Base-by-base conservation (phyloP, 73 alveolate genomes). In the Symbiodinium natans region DNA sequence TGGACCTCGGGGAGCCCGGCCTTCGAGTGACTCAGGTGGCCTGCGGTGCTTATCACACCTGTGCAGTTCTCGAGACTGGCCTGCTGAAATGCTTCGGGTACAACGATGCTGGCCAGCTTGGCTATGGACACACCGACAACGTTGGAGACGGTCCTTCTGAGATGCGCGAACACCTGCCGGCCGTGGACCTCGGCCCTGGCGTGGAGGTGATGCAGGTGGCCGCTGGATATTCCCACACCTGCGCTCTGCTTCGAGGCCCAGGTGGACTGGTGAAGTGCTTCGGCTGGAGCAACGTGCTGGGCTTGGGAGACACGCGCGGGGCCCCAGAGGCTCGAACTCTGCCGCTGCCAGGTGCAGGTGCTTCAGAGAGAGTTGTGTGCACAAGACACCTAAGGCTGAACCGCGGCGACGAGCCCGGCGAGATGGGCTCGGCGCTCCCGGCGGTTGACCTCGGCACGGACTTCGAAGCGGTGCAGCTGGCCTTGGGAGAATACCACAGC, bases 191-290 rank as follows among this genome's bases (percentile, higher is more conserved):
- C 46, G 86, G 86, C 36, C 59, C 59, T 9, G 88, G 34, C 29
- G 88, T 10, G 40, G 88, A 82, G 88, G 88, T 39, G 88, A 34
- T 39, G 42, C 59, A 82, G 27, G 88, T 82, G 34, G 88, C 59
- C 11, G 88, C 88, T 5, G 40, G 68, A 1, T 3, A 7, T 31
- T 3, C 2, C 40, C 33, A 19, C 40, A 82, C 56, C 88, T 82
- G 88, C 34, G 88, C 59, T 33, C 41, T 82, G 36, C 42, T 82
- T 52, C 59, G 59, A 46, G 59, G 59, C 59, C n/a, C n/a, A n/a
- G n/a, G n/a, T n/a, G 59, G 59, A 1, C 59, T 13, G 25, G 59
- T 46, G 59, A 46, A 46, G 59, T 46, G 59, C 59, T 46, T 46
- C 15, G 31, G 31, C 74, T 5, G 31, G 74, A 13, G 74, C 2